These are phyloP conservation scores for Xerocomus minutiporus DNA, from an alignment of 1,284 basidiomycete species.

Conservation along the genomic window DNA sequence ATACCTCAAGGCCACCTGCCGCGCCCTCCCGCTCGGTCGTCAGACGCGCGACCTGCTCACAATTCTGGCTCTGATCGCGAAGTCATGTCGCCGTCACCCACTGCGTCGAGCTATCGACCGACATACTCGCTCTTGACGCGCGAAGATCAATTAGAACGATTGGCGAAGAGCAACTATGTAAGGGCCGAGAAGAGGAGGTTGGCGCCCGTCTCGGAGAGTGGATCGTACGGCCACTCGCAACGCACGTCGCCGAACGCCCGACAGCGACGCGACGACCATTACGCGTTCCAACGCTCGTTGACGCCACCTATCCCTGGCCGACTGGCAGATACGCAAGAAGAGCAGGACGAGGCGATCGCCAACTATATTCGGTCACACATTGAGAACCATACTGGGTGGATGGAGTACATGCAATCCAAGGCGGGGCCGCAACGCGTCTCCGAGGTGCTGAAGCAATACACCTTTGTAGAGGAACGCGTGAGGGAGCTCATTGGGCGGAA, in stretches of 20 bases:
- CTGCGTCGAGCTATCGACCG: constrained; percentile 1
- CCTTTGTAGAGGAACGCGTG: constrained; percentile 42
- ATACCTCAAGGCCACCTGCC: constrained; percentile 29
- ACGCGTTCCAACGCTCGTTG: constrained; percentile 6
- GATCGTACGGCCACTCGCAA: constrained; percentile 19
- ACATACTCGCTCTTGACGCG: constrained; percentile 19
- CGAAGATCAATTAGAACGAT: constrained; percentile 27
- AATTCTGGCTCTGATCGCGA: constrained; percentile 19
- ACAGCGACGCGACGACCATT: constrained; percentile 4
- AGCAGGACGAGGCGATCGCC: constrained; percentile 36
- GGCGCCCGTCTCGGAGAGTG: constrained; percentile 19
- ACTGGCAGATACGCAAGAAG: constrained; percentile 33
- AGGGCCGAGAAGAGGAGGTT: constrained; percentile 5
- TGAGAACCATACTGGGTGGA: constrained; percentile 39
- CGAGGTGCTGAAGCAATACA: constrained; percentile 44
- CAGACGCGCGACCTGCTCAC: constrained; percentile 12
- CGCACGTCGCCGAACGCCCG: constrained; percentile 9
- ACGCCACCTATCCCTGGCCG: constrained; percentile 26
- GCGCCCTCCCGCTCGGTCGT: constrained; percentile 22
- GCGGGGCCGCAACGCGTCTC: constrained; percentile 39
- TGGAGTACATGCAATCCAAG: constrained; percentile 39
- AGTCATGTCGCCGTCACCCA: constrained; percentile 6
- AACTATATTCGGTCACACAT: constrained; percentile 39
- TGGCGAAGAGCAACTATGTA: constrained; percentile 23
- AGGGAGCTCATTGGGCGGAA: constrained; percentile 39